Percentiles rank a stretch among this genome's conserved stretches.
Conservation (phyloP, 441 rosid species). For the Capsella rubella region DNA sequence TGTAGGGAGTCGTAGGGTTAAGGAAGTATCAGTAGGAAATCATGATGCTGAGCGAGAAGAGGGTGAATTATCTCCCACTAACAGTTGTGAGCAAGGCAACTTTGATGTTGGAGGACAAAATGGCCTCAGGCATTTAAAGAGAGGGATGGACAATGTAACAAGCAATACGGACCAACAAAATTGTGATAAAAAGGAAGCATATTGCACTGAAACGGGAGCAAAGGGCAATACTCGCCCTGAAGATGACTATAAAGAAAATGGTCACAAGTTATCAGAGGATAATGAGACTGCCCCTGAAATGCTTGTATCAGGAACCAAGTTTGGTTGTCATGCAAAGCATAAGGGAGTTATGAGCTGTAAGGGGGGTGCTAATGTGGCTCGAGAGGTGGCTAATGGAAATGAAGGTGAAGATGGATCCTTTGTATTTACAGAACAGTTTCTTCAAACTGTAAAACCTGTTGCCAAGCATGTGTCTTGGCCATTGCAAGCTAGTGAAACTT, state of each 20-base stretch:
- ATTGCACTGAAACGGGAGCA: conserved; percentile 64
- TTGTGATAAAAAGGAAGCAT: conserved; percentile 60
- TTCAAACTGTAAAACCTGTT: conserved; percentile 80
- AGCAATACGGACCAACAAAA: conserved; percentile 57
- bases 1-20: conserved; percentile 52
- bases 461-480: conserved; percentile 72
- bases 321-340: conserved; percentile 70
- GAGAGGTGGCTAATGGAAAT: conserved; percentile 85
- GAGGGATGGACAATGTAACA: conserved; percentile 57
- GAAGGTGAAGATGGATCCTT: conserved; percentile 56
- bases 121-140: conserved; percentile 55
- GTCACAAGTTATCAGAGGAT: conserved; percentile 72
- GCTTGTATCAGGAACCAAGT: conserved; percentile 75
- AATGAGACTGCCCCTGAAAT: conserved; percentile 78
- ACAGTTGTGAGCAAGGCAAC: conserved; percentile 84
- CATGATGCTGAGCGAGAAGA: conserved; percentile 89
- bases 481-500: conserved; percentile 57
- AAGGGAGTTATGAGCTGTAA: conserved; percentile 58
- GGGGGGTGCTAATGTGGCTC: conserved; percentile 71
- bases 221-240: conserved; percentile 66
- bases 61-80: conserved; percentile 92
- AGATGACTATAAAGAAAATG: conserved; percentile 55
- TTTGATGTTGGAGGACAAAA: conserved; percentile 72
- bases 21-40: conserved; percentile 57
- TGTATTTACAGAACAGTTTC: conserved; percentile 78